phyloP scores from a whole-genome alignment of 2,329 filamentous ascomycete species.

The Calonectria pseudoturangicola region DNA sequence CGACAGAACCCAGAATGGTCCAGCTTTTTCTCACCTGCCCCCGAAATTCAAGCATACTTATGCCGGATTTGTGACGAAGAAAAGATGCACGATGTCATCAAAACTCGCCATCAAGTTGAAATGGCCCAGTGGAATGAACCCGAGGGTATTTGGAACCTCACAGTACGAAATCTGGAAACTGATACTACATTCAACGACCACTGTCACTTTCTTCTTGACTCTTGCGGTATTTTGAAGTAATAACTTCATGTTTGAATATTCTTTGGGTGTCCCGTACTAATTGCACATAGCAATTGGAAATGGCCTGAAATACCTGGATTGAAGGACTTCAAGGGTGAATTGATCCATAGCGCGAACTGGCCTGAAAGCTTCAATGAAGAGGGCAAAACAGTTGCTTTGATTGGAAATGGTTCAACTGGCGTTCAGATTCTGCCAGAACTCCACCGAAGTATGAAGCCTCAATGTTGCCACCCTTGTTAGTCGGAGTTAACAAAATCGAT shows the following conservation, averaged over 20 bases:
- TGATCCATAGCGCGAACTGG: slow-evolving; percentile 40
- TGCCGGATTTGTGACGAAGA: slow-evolving; percentile 33
- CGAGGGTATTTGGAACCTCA: slow-evolving; percentile 18
- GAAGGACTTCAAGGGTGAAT: slow-evolving; percentile 30
- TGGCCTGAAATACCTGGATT: slow-evolving; percentile 38
- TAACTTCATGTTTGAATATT: neutral
- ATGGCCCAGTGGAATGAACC: slow-evolving; percentile 31
- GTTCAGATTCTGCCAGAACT: slow-evolving; percentile 40
- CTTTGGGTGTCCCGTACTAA: neutral
- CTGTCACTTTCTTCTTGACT: slow-evolving; percentile 34
- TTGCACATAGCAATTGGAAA: slow-evolving; percentile 34
- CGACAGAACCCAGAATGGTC: slow-evolving; percentile 32
- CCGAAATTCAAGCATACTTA: slow-evolving; percentile 35
- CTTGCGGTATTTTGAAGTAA: slow-evolving; percentile 37
- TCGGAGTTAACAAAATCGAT: neutral
- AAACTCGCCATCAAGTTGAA: slow-evolving; percentile 25
- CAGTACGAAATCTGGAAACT: slow-evolving; percentile 14
- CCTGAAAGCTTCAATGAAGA: slow-evolving; percentile 3
- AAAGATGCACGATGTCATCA: slow-evolving; percentile 24
- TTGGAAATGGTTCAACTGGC: slow-evolving; percentile 41
- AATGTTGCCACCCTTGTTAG: neutral
- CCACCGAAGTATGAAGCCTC: slow-evolving; percentile 12
- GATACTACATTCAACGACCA: slow-evolving; percentile 21
- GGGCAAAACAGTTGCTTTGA: slow-evolving; percentile 32
- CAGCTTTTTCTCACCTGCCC: slow-evolving; percentile 32